phyloP scores from a whole-genome alignment of 148 eudicot species.

The Drosera capensis region DNA sequence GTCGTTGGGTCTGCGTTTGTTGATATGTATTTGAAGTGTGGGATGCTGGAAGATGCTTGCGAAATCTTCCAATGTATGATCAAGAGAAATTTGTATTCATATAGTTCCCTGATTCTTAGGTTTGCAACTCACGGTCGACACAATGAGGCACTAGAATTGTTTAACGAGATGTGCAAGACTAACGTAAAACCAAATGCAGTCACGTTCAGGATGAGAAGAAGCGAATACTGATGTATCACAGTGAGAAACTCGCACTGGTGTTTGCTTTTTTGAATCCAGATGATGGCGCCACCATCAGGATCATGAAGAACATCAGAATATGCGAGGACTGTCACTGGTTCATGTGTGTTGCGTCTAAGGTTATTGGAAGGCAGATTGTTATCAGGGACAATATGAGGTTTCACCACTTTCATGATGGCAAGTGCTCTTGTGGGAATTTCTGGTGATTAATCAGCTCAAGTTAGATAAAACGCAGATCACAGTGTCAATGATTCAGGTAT shows the following conservation, averaged over 20 bases:
- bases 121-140: slow-evolving; percentile 39
- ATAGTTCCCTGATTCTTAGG: slow-evolving; percentile 48
- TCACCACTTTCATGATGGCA: slow-evolving; percentile 43
- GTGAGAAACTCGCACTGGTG: slow-evolving; percentile 30
- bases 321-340: slow-evolving; percentile 56
- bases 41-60: slow-evolving; percentile 35
- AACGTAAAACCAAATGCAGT: slow-evolving; percentile 38
- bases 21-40: slow-evolving; percentile 54
- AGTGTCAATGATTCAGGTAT: too few relatives aligned
- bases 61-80: slow-evolving; percentile 29
- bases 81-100: slow-evolving; percentile 31
- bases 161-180: slow-evolving; percentile 29
- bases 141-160: slow-evolving; percentile 30
- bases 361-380: slow-evolving; percentile 32
- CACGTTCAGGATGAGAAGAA: slow-evolving; percentile 50
- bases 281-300: slow-evolving; percentile 25
- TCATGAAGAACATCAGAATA: slow-evolving; percentile 50
- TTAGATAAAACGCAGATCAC: too few relatives aligned
- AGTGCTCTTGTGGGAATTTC: slow-evolving; percentile 39
- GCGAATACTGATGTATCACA: slow-evolving; percentile 30
- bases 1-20: slow-evolving; percentile 50
- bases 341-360: slow-evolving; percentile 45
- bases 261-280: slow-evolving; percentile 10
- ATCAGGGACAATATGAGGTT: slow-evolving; percentile 52
- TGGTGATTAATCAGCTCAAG: slow-evolving; percentile 6